Conservation (phyloP, 1,284 basidiomycete genomes). For the Mycosarcoma mackinlayi region DNA sequence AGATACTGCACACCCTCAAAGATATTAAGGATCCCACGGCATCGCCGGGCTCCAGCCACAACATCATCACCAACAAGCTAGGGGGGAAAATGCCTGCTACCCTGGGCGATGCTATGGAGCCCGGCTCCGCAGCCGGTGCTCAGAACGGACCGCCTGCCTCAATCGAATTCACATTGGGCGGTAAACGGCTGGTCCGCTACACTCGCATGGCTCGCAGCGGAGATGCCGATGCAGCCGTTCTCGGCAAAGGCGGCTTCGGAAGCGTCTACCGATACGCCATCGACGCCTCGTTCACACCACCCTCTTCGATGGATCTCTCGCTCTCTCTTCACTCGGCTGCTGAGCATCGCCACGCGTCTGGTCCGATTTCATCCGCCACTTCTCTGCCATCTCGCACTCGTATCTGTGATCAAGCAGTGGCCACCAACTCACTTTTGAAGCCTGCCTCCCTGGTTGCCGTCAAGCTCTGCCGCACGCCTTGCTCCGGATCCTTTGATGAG, state of each 20-base stretch:
- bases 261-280: slow-evolving; percentile 50
- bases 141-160: slow-evolving; percentile 29
- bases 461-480: slow-evolving; percentile 60
- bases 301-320: slow-evolving; percentile 36
- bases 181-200: slow-evolving; percentile 37
- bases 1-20: too few relatives aligned
- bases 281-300: slow-evolving; percentile 48
- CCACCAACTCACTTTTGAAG: slow-evolving; percentile 2
- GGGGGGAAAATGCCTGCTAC: background rate
- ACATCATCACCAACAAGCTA: too few relatives aligned
- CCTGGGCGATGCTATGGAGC: slow-evolving; percentile 4
- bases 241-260: slow-evolving; percentile 51
- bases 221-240: slow-evolving; percentile 35
- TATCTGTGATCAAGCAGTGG: background rate
- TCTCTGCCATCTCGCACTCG: background rate
- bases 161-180: slow-evolving; percentile 25
- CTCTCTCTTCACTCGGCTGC: slow-evolving; percentile 10
- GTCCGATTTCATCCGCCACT: slow-evolving; percentile 1
- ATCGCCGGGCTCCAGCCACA: background rate
- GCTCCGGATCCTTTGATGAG: slow-evolving; percentile 57
- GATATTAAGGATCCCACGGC: too few relatives aligned
- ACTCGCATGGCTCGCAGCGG: slow-evolving; percentile 28
- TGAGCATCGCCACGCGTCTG: slow-evolving; percentile 15
- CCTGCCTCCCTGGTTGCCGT: slow-evolving; percentile 53
- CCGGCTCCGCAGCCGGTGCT: slow-evolving; percentile 4